Evolutionary conservation across 495 filamentous ascomycete species (phyloP).

Genomic region (Aspergillus leporis): DNA sequence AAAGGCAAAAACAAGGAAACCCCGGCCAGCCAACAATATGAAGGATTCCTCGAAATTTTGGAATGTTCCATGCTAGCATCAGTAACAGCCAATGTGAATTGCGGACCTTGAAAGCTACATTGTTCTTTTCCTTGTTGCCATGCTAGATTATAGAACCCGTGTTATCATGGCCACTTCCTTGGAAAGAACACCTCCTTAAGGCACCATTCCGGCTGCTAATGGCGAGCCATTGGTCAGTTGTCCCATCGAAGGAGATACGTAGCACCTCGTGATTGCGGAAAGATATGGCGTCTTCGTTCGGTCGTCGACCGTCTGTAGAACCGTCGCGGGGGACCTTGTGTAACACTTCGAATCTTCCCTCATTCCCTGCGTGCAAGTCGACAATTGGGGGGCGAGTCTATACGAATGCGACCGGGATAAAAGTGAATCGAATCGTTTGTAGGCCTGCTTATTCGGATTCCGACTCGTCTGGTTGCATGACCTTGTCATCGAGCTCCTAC

Average conservation of each 20-base stretch:
- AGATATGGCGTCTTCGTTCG: background rate
- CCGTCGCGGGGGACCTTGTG: background rate
- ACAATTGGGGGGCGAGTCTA: too few relatives aligned
- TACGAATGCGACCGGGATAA: background rate
- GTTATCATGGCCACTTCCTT: background rate
- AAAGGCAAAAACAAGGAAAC: background rate
- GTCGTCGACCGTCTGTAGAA: background rate
- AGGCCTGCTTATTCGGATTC: constrained; percentile 42
- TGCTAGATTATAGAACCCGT: too few relatives aligned
- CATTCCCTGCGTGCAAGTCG: background rate
- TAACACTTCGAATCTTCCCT: background rate
- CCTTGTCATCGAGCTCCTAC: constrained; percentile 56
- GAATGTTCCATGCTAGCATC: background rate
- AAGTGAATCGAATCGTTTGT: background rate
- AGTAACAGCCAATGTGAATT: background rate
- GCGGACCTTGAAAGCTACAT: background rate
- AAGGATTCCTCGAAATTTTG: background rate
- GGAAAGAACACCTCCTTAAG: background rate
- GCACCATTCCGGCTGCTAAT: background rate
- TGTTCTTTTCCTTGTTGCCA: background rate
- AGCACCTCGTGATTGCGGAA: background rate
- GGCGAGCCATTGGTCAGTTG: background rate
- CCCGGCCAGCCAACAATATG: background rate
- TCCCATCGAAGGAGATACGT: background rate
- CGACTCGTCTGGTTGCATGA: constrained; percentile 54